Conservation (phyloP, 306 rosid species). For the Rubus idaeus region DNA sequence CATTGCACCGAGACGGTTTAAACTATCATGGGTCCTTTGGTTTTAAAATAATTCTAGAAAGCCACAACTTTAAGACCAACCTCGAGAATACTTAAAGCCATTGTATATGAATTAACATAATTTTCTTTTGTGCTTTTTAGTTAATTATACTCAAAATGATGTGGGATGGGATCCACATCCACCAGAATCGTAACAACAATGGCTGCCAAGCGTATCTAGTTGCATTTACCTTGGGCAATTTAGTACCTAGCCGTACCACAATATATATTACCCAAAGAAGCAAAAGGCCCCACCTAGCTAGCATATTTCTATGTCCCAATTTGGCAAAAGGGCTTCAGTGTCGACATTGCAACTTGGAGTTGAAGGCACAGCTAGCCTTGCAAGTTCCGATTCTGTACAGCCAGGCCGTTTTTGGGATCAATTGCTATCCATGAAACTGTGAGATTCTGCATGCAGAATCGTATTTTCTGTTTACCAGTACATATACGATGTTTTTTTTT, state of each 20-base stretch:
- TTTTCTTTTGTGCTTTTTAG: constrained; percentile 2
- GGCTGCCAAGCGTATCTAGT: constrained; percentile 24
- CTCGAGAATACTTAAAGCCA: constrained; percentile 57
- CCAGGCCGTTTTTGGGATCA: background rate
- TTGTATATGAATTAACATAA: background rate
- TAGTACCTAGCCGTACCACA: constrained; percentile 60
- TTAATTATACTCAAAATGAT: background rate
- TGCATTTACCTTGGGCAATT: constrained; percentile 16
- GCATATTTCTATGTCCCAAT: constrained; percentile 31
- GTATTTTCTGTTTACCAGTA: background rate
- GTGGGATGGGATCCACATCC: constrained; percentile 43
- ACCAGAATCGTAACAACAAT: constrained; percentile 21
- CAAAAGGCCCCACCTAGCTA: constrained; percentile 35
- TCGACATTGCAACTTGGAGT: background rate
- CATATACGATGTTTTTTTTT: background rate
- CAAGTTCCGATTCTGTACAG: background rate
- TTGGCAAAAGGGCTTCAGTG: constrained; percentile 22
- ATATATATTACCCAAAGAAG: constrained; percentile 6
- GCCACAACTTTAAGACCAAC: constrained; percentile 62
- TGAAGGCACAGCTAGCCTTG: constrained; percentile 2
- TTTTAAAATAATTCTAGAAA: constrained; percentile 45
- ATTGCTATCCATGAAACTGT: background rate
- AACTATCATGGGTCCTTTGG: constrained; percentile 33
- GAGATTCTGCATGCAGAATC: background rate
- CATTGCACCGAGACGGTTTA: constrained; percentile 10